Evolutionary conservation across 345 rosid species (phyloP).

Genomic region (Durio zibethinus): DNA sequence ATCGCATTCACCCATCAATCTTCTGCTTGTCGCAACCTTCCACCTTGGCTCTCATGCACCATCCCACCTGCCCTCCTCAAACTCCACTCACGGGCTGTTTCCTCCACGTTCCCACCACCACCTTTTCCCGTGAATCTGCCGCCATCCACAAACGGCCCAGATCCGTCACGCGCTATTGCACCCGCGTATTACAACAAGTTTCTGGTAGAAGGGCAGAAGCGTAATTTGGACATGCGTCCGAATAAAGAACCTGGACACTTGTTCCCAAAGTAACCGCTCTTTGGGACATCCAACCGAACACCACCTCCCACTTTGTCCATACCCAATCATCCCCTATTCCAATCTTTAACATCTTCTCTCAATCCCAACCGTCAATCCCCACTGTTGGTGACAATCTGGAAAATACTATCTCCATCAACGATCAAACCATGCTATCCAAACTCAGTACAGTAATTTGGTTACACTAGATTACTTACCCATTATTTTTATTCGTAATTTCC

Average conservation of each 20-base stretch:
- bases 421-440: background rate
- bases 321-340: background rate
- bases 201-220: slow-evolving; percentile 22
- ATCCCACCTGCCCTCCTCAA: background rate
- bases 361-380: background rate
- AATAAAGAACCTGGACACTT: slow-evolving; percentile 35
- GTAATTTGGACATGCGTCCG: slow-evolving; percentile 26
- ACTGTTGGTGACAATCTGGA: background rate
- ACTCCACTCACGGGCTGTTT: background rate
- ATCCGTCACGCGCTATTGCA: background rate
- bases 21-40: background rate
- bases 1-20: background rate
- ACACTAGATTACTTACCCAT: slow-evolving; percentile 9
- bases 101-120: slow-evolving; percentile 15
- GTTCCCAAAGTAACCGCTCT: slow-evolving; percentile 34
- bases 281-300: slow-evolving; percentile 19
- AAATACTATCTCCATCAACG: background rate
- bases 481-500: slow-evolving; percentile 11
- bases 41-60: slow-evolving; percentile 12
- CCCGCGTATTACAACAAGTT: background rate
- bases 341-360: background rate
- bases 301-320: slow-evolving; percentile 11
- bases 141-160: background rate
- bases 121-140: slow-evolving; percentile 14
- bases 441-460: background rate